Evolutionary conservation across 1,284 basidiomycete species (phyloP), one percentile per base, ranked within the genome.

Genomic region (Microbotryum scabiosae): DNA sequence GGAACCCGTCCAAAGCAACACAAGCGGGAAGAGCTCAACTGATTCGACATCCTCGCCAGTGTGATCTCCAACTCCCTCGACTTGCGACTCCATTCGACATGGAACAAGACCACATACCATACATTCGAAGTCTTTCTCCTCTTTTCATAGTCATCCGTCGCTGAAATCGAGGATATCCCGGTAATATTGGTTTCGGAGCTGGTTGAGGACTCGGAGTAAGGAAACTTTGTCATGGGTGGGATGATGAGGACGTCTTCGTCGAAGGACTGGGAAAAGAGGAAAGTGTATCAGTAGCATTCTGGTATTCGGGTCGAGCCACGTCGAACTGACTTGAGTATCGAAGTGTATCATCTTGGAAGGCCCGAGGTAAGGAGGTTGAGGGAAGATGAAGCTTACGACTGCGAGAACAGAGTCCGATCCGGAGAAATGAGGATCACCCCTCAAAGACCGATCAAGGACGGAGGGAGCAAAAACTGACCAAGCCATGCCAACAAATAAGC

Each of bases 341-440:
- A 66, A 43, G 5, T 14, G 6, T 3, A 18, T 5, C 4, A 65
- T 3, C 5, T 54, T 52, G 4, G 53, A 45, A 1, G 60, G 62
- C 5, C 64, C 66, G 32, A 66, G 60, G 43, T 68, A 68, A 4
- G 41, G 20, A 4, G 66, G 66, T 52, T 68, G 66, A 12, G 66
- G 66, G 18, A 54, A 47, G 14, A 66, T 49, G 53, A 68, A 63
- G n/a, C 47, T 26, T 2, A 54, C 30, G 26, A 55, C 65, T 64
- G 20, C 16, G 12, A 45, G 2, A 32, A 18, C 26, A 20, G 4
- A 0, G 51, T 50, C 30, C 49, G 44, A 20, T 3, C 7, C 2
- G n/a, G 28, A 14, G 4, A 20, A 16, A 8, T 2, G n/a, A 30
- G 14, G 26, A 2, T 0, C 20, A n/a, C 30, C 12, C 7, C 23